Percentiles rank a stretch among this genome's conserved stretches.
Evolutionary conservation across 208 protist genomes (phyloP).

Genomic region (Histomonas meleagridis): DNA sequence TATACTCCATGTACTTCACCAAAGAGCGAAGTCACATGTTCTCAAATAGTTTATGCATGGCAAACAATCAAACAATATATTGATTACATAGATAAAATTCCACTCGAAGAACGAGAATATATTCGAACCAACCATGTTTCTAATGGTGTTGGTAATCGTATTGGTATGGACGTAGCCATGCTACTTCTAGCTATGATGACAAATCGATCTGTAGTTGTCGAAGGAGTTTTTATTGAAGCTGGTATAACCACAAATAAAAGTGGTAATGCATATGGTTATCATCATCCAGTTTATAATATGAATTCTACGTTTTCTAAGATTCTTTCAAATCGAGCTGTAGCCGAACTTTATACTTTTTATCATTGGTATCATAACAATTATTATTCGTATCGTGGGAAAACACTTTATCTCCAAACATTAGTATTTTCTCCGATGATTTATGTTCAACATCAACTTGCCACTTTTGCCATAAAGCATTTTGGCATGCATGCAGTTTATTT

Average conservation of each 20-base stretch:
- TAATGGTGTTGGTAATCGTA: slow-evolving; percentile 15
- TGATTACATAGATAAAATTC: no score
- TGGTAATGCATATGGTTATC: background rate
- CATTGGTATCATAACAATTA: background rate
- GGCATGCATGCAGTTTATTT: slow-evolving; percentile 31
- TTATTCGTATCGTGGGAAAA: background rate
- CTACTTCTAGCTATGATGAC: background rate
- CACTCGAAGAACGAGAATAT: no score
- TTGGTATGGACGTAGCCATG: background rate
- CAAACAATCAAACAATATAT: no score
- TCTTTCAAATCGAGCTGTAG: background rate
- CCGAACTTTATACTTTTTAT: background rate
- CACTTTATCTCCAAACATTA: background rate
- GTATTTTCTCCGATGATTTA: background rate
- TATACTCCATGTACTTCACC: background rate
- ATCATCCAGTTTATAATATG: background rate
- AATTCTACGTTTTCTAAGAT: background rate
- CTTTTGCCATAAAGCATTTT: background rate
- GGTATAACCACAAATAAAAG: background rate
- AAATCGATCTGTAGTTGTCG: background rate
- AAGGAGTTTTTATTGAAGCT: background rate
- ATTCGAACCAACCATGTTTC: no score
- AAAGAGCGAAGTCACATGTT: slow-evolving; percentile 8
- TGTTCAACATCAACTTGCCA: background rate
- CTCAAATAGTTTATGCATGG: slow-evolving; percentile 2